Percentiles rank a stretch among this genome's conserved stretches.
Evolutionary conservation across 75 land plant genomes (phyloP).

Genomic region (Pinus albicaulis): DNA sequence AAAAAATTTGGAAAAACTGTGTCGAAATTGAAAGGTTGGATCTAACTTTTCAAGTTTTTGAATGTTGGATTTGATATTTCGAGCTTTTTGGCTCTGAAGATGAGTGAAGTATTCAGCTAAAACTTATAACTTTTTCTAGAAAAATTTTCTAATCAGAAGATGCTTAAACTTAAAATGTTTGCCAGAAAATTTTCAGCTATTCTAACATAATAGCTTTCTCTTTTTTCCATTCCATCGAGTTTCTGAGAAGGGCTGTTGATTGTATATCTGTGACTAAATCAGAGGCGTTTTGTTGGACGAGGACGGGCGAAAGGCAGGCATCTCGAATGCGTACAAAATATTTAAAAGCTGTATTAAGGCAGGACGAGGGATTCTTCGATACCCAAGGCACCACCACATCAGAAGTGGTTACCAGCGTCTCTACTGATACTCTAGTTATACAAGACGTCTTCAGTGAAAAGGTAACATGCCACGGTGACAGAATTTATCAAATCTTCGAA

Average conservation of each 20-base stretch:
- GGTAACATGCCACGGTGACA: conserved; percentile 21
- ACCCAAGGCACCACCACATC: conserved; percentile 18
- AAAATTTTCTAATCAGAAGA: too few species aligned
- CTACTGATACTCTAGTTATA: conserved; percentile 41
- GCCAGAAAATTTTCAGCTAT: too few species aligned
- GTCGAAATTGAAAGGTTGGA: too few species aligned
- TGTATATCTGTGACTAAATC: neutral
- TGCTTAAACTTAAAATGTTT: too few species aligned
- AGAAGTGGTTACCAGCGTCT: conserved; percentile 40
- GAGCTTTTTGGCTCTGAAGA: too few species aligned
- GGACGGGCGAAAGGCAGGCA: conserved; percentile 61
- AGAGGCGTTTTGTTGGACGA: conserved; percentile 60
- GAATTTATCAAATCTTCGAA: neutral
- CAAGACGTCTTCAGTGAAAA: conserved; percentile 65
- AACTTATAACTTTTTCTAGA: too few species aligned
- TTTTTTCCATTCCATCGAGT: neutral
- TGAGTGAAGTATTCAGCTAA: too few species aligned
- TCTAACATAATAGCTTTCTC: neutral
- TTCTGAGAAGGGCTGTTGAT: neutral
- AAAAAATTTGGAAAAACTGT: too few species aligned
- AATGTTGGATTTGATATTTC: too few species aligned
- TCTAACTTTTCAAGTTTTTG: too few species aligned
- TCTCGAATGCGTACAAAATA: conserved; percentile 49
- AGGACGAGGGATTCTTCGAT: conserved; percentile 64
- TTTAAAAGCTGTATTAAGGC: conserved; percentile 54